Evolutionary conservation across 2,329 filamentous ascomycete species (phyloP), one percentile per base, ranked within the genome.

Genomic region (Microdochium nivale): DNA sequence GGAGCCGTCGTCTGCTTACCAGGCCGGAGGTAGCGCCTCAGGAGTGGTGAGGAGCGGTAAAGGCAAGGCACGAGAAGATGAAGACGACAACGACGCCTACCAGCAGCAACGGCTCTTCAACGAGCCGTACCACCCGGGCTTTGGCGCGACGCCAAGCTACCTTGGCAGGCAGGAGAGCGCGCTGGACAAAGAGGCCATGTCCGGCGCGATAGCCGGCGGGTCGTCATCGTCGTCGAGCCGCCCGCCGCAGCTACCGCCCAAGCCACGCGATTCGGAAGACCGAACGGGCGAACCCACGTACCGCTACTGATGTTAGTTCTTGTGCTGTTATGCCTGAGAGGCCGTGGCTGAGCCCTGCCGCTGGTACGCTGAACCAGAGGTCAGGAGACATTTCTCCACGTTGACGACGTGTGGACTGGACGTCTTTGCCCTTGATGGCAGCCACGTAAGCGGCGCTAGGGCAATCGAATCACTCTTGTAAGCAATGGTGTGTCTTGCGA

Each of bases 171-270:
- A 73, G 56, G 70, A 73, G 16, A 72, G 70, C 51, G 69, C 69
- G 21, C 51, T 68, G 43, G 69, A 65, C 37, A 71, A 72, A 59
- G 60, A 71, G 53, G 56, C 66, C 9, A 73, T 72, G 71, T 69
- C 72, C 48, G 72, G 70, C 8, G 70, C 65, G 10, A 47, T 40
- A 11, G 16, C 40, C 40, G 40, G 40, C 9, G 40, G 40, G 7
- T 44, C 40, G 16, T 44, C 40, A 23, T 44, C 40, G 16, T 23
- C 19, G 9, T 3, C n/a, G n/a, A 44, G 13, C 7, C 40, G n/a
- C 3, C 3, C 40, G 3, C 14, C 21, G 40, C 9, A 13, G 13
- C 40, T 8, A 19, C n/a, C 13, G 35, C 13, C 35, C 35, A 14
- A 7, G 14, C 19, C 35, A 14, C 13, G 7, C 19, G 40, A 44